These are phyloP conservation scores for Zygosaccharomyces sapae DNA, from an alignment of 1,139 yeast species.

Conservation along the genomic window DNA sequence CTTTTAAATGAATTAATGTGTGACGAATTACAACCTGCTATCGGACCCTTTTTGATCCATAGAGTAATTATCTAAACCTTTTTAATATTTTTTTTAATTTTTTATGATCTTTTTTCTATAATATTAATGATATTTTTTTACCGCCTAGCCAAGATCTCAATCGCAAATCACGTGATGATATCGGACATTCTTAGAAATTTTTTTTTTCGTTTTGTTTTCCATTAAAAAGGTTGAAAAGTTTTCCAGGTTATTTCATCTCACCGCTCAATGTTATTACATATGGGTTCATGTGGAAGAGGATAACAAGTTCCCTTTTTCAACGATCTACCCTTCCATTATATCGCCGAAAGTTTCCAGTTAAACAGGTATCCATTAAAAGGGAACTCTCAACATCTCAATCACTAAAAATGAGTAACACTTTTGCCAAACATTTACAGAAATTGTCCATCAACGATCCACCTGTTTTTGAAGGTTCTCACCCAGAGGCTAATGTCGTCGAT, in stretches of 20 bases:
- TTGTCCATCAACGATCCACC: slow-evolving; percentile 22
- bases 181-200: background rate
- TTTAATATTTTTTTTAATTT: no score
- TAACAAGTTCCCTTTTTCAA: slow-evolving; percentile 8
- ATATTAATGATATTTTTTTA: slow-evolving; percentile 4
- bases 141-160: no score
- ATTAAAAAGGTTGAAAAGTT: slow-evolving; percentile 2
- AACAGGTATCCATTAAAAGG: background rate
- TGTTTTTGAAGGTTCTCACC: slow-evolving; percentile 21
- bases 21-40: no score
- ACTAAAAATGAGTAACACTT: slow-evolving; percentile 6
- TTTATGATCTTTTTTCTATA: no score
- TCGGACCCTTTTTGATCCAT: no score
- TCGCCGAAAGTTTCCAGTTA: background rate
- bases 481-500: slow-evolving; percentile 25
- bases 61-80: no score
- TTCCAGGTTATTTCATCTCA: slow-evolving; percentile 1
- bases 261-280: background rate
- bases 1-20: no score
- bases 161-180: background rate
- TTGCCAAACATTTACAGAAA: slow-evolving; percentile 26
- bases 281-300: slow-evolving; percentile 10
- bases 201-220: background rate
- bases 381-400: background rate
- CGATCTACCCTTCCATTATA: background rate